Conservation (phyloP, 2,329 filamentous ascomycete species). For the Penicillium vulpinum region DNA sequence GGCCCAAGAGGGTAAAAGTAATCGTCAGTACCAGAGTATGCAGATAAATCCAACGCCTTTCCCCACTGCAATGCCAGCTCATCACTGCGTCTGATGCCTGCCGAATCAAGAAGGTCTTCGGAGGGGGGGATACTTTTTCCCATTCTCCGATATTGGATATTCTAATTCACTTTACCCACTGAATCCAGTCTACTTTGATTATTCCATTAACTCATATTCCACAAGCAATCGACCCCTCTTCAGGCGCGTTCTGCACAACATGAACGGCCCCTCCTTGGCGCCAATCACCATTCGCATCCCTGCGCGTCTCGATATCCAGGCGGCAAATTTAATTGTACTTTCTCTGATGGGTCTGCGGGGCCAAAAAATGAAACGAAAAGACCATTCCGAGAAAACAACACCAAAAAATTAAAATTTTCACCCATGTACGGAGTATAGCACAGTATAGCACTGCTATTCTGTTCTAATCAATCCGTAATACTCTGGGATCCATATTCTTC, state of each 20-base stretch:
- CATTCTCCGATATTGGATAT: constrained; percentile 3
- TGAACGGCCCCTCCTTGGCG: constrained; percentile 23
- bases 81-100: constrained; percentile 67
- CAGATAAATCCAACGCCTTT: constrained; percentile 26
- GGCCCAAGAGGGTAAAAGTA: constrained; percentile 22
- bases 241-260: constrained; percentile 33
- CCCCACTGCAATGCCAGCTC: constrained; percentile 64
- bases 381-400: not conserved
- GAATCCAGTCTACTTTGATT: not conserved
- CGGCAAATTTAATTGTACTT: constrained; percentile 14
- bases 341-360: constrained; percentile 20
- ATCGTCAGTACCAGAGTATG: constrained; percentile 9
- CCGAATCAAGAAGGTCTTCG: constrained; percentile 22
- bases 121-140: not conserved
- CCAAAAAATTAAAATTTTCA: not conserved
- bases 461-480: not conserved
- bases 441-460: not conserved
- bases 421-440: not conserved
- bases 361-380: not conserved
- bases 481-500: not conserved
- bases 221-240: constrained; percentile 3
- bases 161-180: constrained; percentile 4
- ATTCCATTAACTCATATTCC: constrained; percentile 5
- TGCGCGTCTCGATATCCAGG: constrained; percentile 28
- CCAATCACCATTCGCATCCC: constrained; percentile 19